Evolutionary conservation across 1,284 basidiomycete genomes (phyloP).

Genomic region (Moniliella sp.): DNA sequence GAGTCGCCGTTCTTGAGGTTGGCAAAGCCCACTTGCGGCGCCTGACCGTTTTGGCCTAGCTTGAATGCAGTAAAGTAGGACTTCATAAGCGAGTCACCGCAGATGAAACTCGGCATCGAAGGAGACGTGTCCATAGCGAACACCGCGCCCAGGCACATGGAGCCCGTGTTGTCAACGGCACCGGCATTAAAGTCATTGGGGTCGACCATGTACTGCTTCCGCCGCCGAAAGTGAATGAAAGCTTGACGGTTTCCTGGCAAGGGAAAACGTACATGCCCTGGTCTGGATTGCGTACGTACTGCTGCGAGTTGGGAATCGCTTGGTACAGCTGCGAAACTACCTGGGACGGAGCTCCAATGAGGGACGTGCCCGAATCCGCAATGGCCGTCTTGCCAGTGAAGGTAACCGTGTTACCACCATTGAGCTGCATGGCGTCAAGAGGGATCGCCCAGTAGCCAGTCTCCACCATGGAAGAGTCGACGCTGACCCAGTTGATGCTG

Average conservation of each 20-base stretch:
- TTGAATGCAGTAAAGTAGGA: slow-evolving; percentile 22
- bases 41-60: no score
- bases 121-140: slow-evolving; percentile 45
- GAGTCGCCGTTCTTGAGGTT: slow-evolving; percentile 5
- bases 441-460: slow-evolving; percentile 39
- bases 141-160: slow-evolving; percentile 60
- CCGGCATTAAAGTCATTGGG: slow-evolving; percentile 62
- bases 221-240: slow-evolving; percentile 56
- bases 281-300: no score
- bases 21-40: slow-evolving; percentile 20
- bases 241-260: slow-evolving; percentile 48
- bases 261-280: slow-evolving; percentile 40
- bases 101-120: slow-evolving; percentile 55
- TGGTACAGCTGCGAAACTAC: slow-evolving; percentile 48
- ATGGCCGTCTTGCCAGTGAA: slow-evolving; percentile 15
- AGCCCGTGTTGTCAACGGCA: no score
- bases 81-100: slow-evolving; percentile 81
- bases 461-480: slow-evolving; percentile 15
- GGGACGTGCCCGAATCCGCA: slow-evolving; percentile 58
- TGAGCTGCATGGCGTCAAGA: slow-evolving; percentile 35
- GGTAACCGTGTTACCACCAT: slow-evolving; percentile 30
- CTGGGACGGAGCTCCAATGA: slow-evolving; percentile 55
- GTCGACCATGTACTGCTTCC: slow-evolving; percentile 50
- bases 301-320: slow-evolving; percentile 48
- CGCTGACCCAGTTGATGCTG: slow-evolving; percentile 32